Conservation (phyloP, 148 eudicot species). For the Diospyros kaki region DNA sequence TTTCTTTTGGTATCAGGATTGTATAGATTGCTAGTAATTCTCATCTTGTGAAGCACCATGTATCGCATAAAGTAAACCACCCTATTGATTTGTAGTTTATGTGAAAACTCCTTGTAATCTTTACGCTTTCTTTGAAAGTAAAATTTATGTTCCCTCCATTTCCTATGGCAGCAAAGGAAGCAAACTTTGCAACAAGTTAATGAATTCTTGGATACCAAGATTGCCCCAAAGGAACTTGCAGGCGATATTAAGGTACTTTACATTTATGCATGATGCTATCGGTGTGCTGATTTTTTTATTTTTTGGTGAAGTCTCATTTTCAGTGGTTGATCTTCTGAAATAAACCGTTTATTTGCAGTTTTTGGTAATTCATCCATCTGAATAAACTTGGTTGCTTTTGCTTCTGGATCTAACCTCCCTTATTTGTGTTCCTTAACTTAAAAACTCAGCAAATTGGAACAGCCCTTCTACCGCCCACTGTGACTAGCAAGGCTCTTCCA, state of each 20-base stretch:
- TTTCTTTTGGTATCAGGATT: too few relatives aligned
- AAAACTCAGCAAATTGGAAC: slow-evolving; percentile 71
- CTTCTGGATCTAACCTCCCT: slow-evolving; percentile 3
- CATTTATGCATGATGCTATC: neutral
- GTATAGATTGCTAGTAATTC: too few relatives aligned
- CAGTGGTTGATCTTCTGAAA: neutral
- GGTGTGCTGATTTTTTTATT: neutral
- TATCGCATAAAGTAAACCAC: too few relatives aligned
- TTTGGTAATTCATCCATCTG: too few relatives aligned
- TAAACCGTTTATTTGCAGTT: neutral
- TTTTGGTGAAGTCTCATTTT: neutral
- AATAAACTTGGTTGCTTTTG: neutral
- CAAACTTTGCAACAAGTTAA: slow-evolving; percentile 65
- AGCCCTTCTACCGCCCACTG: slow-evolving; percentile 62
- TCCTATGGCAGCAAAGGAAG: slow-evolving; percentile 71
- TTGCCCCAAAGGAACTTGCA: slow-evolving; percentile 80
- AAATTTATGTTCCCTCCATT: neutral
- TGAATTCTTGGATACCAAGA: slow-evolving; percentile 60
- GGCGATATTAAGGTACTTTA: slow-evolving; percentile 69
- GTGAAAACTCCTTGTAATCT: neutral
- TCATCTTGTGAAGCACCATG: neutral
- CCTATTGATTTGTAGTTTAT: neutral
- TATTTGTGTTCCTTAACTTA: neutral
- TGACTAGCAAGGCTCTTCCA: slow-evolving; percentile 59
- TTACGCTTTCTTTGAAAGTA: neutral